Evolutionary conservation across 208 protist genomes (phyloP), one percentile per base, ranked within the genome.

Genomic region (Leishmania guyanensis): DNA sequence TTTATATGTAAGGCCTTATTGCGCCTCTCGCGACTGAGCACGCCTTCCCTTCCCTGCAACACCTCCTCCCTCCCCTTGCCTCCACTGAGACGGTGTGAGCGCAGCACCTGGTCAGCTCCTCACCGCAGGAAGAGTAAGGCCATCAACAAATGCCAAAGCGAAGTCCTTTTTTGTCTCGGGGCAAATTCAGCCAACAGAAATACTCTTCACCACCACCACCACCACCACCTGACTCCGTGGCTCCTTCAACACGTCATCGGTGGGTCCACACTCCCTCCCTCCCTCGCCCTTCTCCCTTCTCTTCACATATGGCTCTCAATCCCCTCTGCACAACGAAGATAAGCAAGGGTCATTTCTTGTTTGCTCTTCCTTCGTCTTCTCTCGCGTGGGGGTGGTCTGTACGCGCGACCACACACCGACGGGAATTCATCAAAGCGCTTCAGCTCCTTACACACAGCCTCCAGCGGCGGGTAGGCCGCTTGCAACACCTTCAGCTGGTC

Each of bases 231-330:
- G 43, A 46, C 43, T 46, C 43, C 43, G 43, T 46, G 43, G 43
- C 43, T 46, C 43, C 43, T 46, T 46, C 43, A 46, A 46, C 43
- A 46, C 43, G 60, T 65, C 60, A 14, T n/a, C 6, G 6, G 9
- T 10, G 1, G 3, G 6, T 65, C 16, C 29, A 17, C 20, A 14
- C 54, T 58, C 54, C 20, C 60, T 64, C 22, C 14, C 53, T 26
- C 71, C 54, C 43, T 81, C 50, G 64, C 62, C 70, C 56, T 66
- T 81, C 75, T 66, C 74, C 72, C 84, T 84, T 58, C 48, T 36
- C 68, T 46, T 46, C 43, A 46, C 43, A 0, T 46, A 46, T 6
- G 43, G 43, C 56, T 1, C 53, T 22, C 26, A 22, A 64, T 33
- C 12, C 8, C 58, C 58, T 64, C 58, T n/a, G 54, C 17, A 16